Base-by-base conservation (phyloP, 176 grass and related monocot species). In the Oryza rufipogon region DNA sequence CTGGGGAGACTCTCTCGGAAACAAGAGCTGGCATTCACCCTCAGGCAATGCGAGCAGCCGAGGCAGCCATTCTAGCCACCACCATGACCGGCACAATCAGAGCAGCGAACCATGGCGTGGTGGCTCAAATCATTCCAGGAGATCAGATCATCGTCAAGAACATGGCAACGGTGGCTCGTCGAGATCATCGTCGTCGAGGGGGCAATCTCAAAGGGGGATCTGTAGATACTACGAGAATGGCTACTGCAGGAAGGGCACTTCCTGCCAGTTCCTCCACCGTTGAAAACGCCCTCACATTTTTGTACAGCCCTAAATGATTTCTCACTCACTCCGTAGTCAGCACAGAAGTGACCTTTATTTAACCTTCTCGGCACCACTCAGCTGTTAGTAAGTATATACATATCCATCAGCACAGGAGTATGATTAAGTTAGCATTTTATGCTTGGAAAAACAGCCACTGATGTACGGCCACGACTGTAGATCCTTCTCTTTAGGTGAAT, bases 191-290 rank as follows among this genome's bases (percentile, higher is more conserved):
- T 74, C 86, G n/a, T 74, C 86, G 16, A 91, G 87, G 88, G 89
- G 89, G 25, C 91, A 87, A 71, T 28, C 80, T 20, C 85, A 92
- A 65, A 89, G 78, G 15, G 91, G 71, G 33, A 33, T 96, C 36
- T 99, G 97, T 71, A 99, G 94, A 84, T 99, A 83, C 61, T 41
- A 99, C 41, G 93, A 99, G 48, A 94, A n/a, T 66, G 97, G 97
- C 75, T 34, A 88, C 56, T 99, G 97, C 89, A 75, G 84, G 69
- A 99, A 89, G 88, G 97, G 97, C 39, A 2, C 79, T 23, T 88
- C 87, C 3, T 99, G 97, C 92, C 90, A 81, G 33, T 99, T 90
- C 73, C 25, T 80, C 23, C 97, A 99, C 82, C 91, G 85, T 65
- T 92, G 90, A 80, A 80, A 86, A 71, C 25, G 8, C 20, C 66